Conservation (phyloP, 768 basidiomycete genomes). For the Amanita exitialis region DNA sequence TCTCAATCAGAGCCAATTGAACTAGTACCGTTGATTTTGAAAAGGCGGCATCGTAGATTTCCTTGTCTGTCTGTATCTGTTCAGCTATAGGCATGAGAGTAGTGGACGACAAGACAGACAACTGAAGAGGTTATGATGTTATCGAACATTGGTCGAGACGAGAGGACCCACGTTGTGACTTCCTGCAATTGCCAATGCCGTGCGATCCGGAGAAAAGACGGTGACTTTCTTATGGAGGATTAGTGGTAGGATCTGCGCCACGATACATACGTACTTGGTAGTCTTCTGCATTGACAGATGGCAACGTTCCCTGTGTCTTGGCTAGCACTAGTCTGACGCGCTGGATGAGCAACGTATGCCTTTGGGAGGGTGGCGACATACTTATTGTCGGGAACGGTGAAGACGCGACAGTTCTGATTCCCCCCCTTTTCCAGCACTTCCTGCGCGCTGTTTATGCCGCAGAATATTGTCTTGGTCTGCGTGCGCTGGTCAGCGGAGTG, state of each 20-base stretch:
- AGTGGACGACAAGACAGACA: slow-evolving; percentile 60
- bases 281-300: slow-evolving; percentile 52
- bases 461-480: slow-evolving; percentile 50
- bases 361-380: slow-evolving; percentile 20
- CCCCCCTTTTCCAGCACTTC: slow-evolving; percentile 50
- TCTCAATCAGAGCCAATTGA: slow-evolving; percentile 2
- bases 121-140: slow-evolving; percentile 21
- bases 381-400: slow-evolving; percentile 47
- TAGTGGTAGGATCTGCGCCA: slow-evolving; percentile 4
- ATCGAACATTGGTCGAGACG: slow-evolving; percentile 8
- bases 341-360: not conserved
- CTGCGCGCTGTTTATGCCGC: slow-evolving; percentile 78
- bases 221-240: slow-evolving; percentile 70
- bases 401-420: slow-evolving; percentile 84
- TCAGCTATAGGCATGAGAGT: slow-evolving; percentile 37
- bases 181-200: slow-evolving; percentile 62
- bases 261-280: slow-evolving; percentile 58
- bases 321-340: slow-evolving; percentile 40
- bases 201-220: slow-evolving; percentile 60
- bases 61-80: slow-evolving; percentile 53
- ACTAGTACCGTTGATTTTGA: slow-evolving; percentile 47
- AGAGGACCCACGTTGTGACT: slow-evolving; percentile 47
- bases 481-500: not conserved
- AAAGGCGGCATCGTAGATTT: slow-evolving; percentile 85
- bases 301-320: slow-evolving; percentile 51